A percentile compares a stretch with the other conserved stretches of the same genome.
Conservation (phyloP, 2,329 filamentous ascomycete genomes). For the Cucurbitaria berberidis region DNA sequence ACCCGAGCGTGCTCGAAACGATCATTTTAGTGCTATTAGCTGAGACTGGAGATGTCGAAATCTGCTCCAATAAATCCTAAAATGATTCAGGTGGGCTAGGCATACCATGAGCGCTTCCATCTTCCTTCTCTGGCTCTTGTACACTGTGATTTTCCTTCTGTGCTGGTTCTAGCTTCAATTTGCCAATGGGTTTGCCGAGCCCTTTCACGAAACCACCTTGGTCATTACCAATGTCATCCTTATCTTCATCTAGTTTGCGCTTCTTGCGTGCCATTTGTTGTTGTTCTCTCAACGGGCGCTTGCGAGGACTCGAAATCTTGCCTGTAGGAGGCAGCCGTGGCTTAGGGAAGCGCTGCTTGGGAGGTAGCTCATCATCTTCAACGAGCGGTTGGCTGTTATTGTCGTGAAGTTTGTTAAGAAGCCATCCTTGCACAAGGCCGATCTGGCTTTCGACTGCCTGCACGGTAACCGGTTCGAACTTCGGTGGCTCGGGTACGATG, state of each 20-base stretch:
- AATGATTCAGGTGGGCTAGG: conserved; percentile 82
- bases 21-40: background rate
- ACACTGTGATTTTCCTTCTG: conserved; percentile 66
- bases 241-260: conserved; percentile 68
- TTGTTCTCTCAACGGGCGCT: conserved; percentile 81
- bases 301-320: conserved; percentile 85
- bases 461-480: conserved; percentile 77
- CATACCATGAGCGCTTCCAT: conserved; percentile 72
- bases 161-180: conserved; percentile 55
- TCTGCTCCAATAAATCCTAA: conserved; percentile 10
- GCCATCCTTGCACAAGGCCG: conserved; percentile 88
- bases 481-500: conserved; percentile 70
- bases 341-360: conserved; percentile 79
- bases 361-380: conserved; percentile 93
- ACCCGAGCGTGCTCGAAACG: background rate
- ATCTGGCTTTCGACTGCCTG: conserved; percentile 82
- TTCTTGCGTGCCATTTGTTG: conserved; percentile 86
- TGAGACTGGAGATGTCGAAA: background rate
- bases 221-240: conserved; percentile 44
- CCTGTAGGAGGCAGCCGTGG: conserved; percentile 72
- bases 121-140: conserved; percentile 69
- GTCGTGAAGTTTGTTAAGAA: conserved; percentile 84
- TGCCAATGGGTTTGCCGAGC: conserved; percentile 63
- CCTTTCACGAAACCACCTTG: conserved; percentile 38
- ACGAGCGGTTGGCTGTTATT: conserved; percentile 82